A percentile compares a stretch with the other conserved stretches of the same genome.
Evolutionary conservation across 495 filamentous ascomycete genomes (phyloP).

Genomic region (Podospora tetraspora): DNA sequence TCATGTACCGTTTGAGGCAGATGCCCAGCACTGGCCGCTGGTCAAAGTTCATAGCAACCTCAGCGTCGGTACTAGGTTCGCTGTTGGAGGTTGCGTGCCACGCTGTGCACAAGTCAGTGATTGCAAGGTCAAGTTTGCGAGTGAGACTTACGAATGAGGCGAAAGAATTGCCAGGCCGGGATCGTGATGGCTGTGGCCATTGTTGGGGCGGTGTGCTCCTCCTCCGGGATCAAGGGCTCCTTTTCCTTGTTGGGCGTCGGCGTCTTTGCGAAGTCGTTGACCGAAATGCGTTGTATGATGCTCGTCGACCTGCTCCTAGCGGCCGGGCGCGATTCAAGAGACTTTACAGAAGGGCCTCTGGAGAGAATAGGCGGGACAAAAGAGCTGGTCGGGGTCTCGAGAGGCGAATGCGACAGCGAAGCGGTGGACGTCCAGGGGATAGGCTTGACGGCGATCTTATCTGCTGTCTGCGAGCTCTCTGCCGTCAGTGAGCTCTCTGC

Average conservation of each 20-base stretch:
- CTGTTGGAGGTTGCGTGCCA: conserved; percentile 55
- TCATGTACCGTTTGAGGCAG: conserved; percentile 84
- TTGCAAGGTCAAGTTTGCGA: neutral
- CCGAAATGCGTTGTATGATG: conserved; percentile 45
- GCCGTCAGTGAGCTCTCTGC: conserved; percentile 9
- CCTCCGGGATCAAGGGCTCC: conserved; percentile 30
- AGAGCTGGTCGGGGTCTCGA: neutral
- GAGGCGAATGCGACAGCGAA: neutral
- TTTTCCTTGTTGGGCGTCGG: conserved; percentile 31
- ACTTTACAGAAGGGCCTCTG: conserved; percentile 12
- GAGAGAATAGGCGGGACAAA: conserved; percentile 8
- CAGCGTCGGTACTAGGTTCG: conserved; percentile 41
- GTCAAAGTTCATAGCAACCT: conserved; percentile 46
- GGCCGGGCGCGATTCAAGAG: conserved; percentile 17
- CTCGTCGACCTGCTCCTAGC: conserved; percentile 42
- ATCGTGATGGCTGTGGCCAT: conserved; percentile 83
- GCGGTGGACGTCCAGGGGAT: neutral
- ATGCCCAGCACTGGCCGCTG: conserved; percentile 79
- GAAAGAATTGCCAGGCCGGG: conserved; percentile 98
- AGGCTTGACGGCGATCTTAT: neutral
- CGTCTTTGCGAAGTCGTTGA: conserved; percentile 31
- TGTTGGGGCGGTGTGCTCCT: conserved; percentile 40
- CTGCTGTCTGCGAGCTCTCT: conserved; percentile 13
- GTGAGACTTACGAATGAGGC: conserved; percentile 63
- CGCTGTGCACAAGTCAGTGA: conserved; percentile 59